Conservation (phyloP, 306 rosid genomes). For the Rosa rugosa region DNA sequence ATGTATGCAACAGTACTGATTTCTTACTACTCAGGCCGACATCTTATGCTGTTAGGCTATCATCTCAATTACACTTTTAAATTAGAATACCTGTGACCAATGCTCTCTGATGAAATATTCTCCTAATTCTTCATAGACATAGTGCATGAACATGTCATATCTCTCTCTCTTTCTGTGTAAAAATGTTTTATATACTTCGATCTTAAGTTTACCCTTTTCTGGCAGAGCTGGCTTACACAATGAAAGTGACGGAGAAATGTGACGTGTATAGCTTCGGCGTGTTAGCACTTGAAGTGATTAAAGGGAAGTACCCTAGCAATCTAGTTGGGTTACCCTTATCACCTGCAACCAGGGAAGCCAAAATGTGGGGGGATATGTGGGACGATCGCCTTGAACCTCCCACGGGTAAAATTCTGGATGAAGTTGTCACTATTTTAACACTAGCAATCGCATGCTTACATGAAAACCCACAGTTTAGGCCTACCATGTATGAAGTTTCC, state of each 20-base stretch:
- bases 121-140: too few species aligned
- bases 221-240: conserved; percentile 40
- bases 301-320: conserved; percentile 30
- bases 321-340: conserved; percentile 16
- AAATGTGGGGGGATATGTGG: conserved; percentile 14
- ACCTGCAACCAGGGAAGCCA: neutral
- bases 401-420: conserved; percentile 1
- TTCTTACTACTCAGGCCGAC: neutral
- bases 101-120: neutral
- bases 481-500: conserved; percentile 28
- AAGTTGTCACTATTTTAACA: conserved; percentile 14
- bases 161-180: too few species aligned
- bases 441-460: conserved; percentile 28
- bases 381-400: conserved; percentile 32
- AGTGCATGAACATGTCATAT: too few species aligned
- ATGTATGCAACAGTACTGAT: too few species aligned
- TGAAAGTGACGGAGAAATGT: conserved; percentile 29
- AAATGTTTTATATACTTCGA: too few species aligned
- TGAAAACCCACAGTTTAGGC: conserved; percentile 17
- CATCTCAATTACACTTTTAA: too few species aligned
- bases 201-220: neutral
- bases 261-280: conserved; percentile 39
- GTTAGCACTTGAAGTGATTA: conserved; percentile 23
- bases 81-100: too few species aligned
- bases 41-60: neutral